Base-by-base conservation (phyloP, 257 asterid species). In the Ocimum tenuiflorum region DNA sequence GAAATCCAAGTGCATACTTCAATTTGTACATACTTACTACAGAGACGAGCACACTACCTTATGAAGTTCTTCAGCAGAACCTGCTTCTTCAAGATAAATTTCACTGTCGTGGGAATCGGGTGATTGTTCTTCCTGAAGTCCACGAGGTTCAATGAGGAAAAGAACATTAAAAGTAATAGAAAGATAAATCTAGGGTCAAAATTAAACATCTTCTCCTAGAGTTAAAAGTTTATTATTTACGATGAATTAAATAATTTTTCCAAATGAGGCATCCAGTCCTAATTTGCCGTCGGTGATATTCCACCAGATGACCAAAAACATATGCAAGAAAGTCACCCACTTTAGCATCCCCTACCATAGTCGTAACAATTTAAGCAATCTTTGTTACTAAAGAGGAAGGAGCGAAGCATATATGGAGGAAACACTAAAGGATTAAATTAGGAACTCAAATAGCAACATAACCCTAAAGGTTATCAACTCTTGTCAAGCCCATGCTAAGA, bases 81-180 rank as follows among this genome's bases (percentile, higher is more conserved):
- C 75, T 18, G 75, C 31, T 51, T 76, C 84, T 43, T 76, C 84
- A 39, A 66, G 68, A 22, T 71, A 73, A 27, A 58, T 18, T 75
- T 67, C 88, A 27, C 43, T 46, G 43, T 67, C 82, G 15, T 70
- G 84, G 69, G 82, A 73, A 56, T 76, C 60, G 41, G 65, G 71
- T 9, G 77, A 59, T 63, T 79, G 78, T 68, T 78, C 91, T 74
- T 80, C 95, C 90, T 88, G 83, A 35, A 76, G 58, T 42, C 48
- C 36, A 66, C 17, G 14, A 68, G 47, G 23, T 20, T 41, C 6
- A 58, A 46, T 12, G 12, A 12, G 46, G 23, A 35, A 60, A 45
- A 36, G 42, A 14, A 7, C 14, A 47, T 8, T 9, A 59, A 27
- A 47, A 33, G 47, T 10, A 24, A 61, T 3, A 8, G 31, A 36